A percentile compares a stretch with the other conserved stretches of the same genome.
phyloP scores from a whole-genome alignment of 1,284 basidiomycete genomes.

The Tetrapyrgos nigripes region DNA sequence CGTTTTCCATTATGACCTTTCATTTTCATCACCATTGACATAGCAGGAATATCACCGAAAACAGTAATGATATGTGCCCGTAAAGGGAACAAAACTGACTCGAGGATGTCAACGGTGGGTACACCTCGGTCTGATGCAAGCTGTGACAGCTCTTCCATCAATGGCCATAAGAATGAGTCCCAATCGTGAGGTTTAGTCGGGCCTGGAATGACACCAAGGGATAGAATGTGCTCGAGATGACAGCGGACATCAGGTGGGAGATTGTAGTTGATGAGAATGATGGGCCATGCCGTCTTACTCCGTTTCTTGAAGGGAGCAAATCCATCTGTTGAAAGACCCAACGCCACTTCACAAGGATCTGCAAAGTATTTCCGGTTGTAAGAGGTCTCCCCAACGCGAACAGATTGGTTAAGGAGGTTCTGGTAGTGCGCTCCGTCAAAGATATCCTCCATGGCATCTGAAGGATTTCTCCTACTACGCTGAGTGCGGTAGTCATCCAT shows the following conservation, averaged over 20 bases:
- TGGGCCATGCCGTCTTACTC: conserved; percentile 46
- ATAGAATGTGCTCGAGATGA: conserved; percentile 35
- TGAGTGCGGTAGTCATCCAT: conserved; percentile 8
- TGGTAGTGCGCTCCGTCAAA: conserved; percentile 39
- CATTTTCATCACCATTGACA: conserved; percentile 50
- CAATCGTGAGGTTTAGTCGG: conserved; percentile 47
- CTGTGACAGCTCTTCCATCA: conserved; percentile 42
- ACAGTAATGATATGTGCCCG: conserved; percentile 45
- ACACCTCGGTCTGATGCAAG: conserved; percentile 44
- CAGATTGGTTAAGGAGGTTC: conserved; percentile 15
- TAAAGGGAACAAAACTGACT: conserved; percentile 34
- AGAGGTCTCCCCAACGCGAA: conserved; percentile 23
- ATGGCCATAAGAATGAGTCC: conserved; percentile 48
- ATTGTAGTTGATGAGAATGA: conserved; percentile 47
- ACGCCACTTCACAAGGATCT: conserved; percentile 36
- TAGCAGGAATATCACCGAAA: conserved; percentile 53
- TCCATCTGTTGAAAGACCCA: conserved; percentile 41
- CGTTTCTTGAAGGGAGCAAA: conserved; percentile 44
- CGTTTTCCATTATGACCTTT: conserved; percentile 51
- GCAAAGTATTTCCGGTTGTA: conserved; percentile 32
- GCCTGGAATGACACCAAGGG: conserved; percentile 43
- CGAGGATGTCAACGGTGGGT: conserved; percentile 36
- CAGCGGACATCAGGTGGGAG: conserved; percentile 32
- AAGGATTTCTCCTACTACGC: conserved; percentile 17
- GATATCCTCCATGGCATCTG: conserved; percentile 31